Evolutionary conservation across 768 basidiomycete genomes (phyloP), one percentile per base, ranked within the genome.

Genomic region (Agrocybe chaxingu): DNA sequence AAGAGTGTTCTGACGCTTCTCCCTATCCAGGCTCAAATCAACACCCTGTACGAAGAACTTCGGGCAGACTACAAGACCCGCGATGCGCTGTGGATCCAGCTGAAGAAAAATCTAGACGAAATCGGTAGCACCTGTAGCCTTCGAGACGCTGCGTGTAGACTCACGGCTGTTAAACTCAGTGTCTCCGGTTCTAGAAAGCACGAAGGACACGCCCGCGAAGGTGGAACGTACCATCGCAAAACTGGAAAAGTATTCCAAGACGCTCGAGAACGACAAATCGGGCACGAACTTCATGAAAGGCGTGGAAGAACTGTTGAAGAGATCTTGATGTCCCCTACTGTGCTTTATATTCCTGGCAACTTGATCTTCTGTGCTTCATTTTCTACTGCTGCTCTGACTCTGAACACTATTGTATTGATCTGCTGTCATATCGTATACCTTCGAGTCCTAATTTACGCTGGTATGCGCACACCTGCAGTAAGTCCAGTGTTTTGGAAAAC

Each of bases 171-270:
- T 31, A 39, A 53, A 57, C 12, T 48, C 43, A 84, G 82, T 75
- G 31, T 71, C 71, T 7, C 75, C 71, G 13, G 71, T 75, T 1
- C 62, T 73, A 13, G 69, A 68, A 19, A 60, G 62, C 19, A 55
- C 81, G 31, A 70, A 74, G 52, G 72, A 68, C 16, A 58, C 78
- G n/a, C 81, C 83, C 4, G 70, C 60, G 30, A 73, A 75, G 40
- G 63, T 80, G 31, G 85, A 87, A 57, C 72, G 73, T 38, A 71
- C 72, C 7, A 76, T 85, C 43, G 65, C 72, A 1, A 63, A 60
- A 9, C 66, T 82, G 7, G 85, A 88, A 53, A 83, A 80, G 63
- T 75, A 76, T 51, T 67, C 69, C 53, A 81, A 77, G 53, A 62
- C 61, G 10, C 56, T 78, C 7, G 70, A 71, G 34, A 73, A 71